phyloP scores from a whole-genome alignment of 257 asterid species.

The Perilla frutescens region DNA sequence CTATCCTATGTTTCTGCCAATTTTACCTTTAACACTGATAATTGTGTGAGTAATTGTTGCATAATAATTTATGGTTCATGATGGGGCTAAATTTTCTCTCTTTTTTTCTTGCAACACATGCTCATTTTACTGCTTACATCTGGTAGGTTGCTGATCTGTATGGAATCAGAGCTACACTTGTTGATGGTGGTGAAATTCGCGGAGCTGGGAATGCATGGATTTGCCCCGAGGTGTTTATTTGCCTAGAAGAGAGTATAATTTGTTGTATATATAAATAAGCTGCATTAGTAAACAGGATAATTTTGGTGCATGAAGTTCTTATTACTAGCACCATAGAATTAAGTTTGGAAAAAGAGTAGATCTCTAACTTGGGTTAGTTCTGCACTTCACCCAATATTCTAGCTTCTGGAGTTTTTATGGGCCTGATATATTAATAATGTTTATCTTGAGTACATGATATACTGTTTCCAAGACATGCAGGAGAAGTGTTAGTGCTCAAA shows the following conservation, averaged over 20 bases:
- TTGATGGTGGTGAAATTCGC: constrained; percentile 99
- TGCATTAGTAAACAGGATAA: constrained; percentile 25
- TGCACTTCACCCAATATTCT: constrained; percentile 24
- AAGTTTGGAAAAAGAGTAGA: constrained; percentile 11
- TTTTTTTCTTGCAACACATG: constrained; percentile 22
- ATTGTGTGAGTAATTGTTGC: constrained; percentile 72
- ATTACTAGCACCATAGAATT: constrained; percentile 14
- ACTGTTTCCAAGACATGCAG: constrained; percentile 17
- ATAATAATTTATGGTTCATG: constrained; percentile 28
- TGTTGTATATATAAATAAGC: constrained; percentile 10
- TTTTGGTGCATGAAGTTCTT: constrained; percentile 26
- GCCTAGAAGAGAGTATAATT: constrained; percentile 35
- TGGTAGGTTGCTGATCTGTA: constrained; percentile 96
- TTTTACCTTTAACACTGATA: constrained; percentile 95
- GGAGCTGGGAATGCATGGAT: constrained; percentile 99
- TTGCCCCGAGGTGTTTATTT: constrained; percentile 91
- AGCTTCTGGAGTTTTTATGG: constrained; percentile 20
- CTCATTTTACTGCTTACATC: constrained; percentile 34
- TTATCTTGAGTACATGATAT: constrained; percentile 16
- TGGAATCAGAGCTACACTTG: constrained; percentile 97
- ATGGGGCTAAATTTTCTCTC: constrained; percentile 5
- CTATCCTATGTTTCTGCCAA: constrained; percentile 93
- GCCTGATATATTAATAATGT: constrained; percentile 3
- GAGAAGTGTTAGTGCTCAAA: constrained; percentile 24
- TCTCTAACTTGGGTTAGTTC: constrained; percentile 11